These are phyloP conservation scores for Aspergillus sclerotialis DNA, from an alignment of 2,329 filamentous ascomycete species.

Conservation along the genomic window DNA sequence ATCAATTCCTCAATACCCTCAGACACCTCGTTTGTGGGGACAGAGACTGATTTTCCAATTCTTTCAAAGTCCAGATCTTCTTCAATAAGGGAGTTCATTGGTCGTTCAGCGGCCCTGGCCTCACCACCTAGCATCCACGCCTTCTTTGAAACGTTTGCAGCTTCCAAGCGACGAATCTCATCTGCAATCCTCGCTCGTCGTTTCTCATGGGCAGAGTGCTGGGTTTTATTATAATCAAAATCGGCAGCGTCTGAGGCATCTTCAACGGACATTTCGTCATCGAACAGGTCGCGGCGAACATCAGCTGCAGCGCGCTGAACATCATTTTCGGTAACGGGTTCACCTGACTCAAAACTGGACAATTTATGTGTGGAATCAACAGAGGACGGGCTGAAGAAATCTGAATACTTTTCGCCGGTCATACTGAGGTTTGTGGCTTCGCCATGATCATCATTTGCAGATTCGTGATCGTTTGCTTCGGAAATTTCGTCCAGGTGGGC, in stretches of 20 bases:
- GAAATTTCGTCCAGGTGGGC: slow-evolving; percentile 60
- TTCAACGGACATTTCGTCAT: slow-evolving; percentile 52
- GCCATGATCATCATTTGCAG: slow-evolving; percentile 44
- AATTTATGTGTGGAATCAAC: slow-evolving; percentile 56
- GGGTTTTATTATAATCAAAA: slow-evolving; percentile 31
- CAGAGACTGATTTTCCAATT: slow-evolving; percentile 85
- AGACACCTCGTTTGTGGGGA: slow-evolving; percentile 84
- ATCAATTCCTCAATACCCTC: slow-evolving; percentile 91
- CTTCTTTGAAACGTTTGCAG: slow-evolving; percentile 79
- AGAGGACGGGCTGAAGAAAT: slow-evolving; percentile 82
- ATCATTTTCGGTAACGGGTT: slow-evolving; percentile 54
- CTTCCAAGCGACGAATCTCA: slow-evolving; percentile 87
- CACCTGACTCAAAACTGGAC: slow-evolving; percentile 44
- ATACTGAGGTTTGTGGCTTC: slow-evolving; percentile 59
- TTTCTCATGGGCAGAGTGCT: slow-evolving; percentile 71
- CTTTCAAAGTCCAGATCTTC: slow-evolving; percentile 95
- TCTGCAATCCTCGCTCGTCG: slow-evolving; percentile 77
- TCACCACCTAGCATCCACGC: slow-evolving; percentile 89
- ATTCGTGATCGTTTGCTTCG: slow-evolving; percentile 62
- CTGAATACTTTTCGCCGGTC: slow-evolving; percentile 83
- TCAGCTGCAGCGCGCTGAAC: slow-evolving; percentile 77
- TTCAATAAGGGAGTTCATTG: slow-evolving; percentile 85
- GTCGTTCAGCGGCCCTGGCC: slow-evolving; percentile 72
- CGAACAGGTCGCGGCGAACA: slow-evolving; percentile 84
- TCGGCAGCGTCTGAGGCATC: slow-evolving; percentile 64